Conservation (phyloP, 176 grass and related monocot species). For the Dendrocalamus sinicus region DNA sequence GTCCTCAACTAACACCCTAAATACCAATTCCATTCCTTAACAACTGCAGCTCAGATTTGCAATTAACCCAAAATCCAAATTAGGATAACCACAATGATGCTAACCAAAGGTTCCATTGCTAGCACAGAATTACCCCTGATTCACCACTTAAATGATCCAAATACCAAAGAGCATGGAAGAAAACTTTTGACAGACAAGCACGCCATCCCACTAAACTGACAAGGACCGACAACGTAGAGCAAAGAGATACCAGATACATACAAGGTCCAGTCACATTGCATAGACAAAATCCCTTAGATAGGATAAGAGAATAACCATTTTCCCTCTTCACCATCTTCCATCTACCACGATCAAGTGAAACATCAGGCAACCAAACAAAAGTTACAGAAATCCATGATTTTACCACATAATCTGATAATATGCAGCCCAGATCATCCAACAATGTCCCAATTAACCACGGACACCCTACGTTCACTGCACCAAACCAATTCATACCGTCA, state of each 20-base stretch:
- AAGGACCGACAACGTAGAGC: neutral
- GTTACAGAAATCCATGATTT: neutral
- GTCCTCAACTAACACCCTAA: neutral
- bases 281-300: neutral
- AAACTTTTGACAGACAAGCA: neutral
- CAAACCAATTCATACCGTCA: neutral
- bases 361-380: neutral
- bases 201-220: neutral
- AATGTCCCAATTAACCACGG: neutral
- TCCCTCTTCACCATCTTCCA: neutral
- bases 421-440: neutral
- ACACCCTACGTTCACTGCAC: neutral
- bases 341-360: neutral
- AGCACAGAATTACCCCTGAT: neutral
- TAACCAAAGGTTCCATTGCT: neutral
- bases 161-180: neutral
- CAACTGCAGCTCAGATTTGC: conserved; percentile 6
- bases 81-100: neutral
- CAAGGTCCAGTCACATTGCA: neutral
- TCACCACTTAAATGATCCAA: conserved; percentile 10
- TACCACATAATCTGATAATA: neutral
- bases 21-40: neutral
- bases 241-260: neutral
- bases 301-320: neutral
- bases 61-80: neutral